These are phyloP conservation scores for Pleurotus giganteus DNA, from an alignment of 768 basidiomycete genomes.

Conservation along the genomic window DNA sequence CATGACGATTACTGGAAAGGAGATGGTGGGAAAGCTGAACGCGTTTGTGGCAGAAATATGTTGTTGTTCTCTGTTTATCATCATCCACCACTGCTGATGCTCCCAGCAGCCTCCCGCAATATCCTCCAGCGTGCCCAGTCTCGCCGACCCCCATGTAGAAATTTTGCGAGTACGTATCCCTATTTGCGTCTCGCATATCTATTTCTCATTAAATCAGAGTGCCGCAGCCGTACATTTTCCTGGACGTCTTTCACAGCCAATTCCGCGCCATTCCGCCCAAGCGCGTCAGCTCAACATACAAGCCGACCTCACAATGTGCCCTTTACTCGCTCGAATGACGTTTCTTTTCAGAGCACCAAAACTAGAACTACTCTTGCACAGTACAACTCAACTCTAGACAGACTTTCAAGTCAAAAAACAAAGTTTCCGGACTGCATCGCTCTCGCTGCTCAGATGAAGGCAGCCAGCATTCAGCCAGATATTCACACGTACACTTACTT, in stretches of 20 bases:
- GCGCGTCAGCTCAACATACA: neutral
- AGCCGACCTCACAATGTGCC: constrained; percentile 18
- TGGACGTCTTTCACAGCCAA: neutral
- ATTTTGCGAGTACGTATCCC: neutral
- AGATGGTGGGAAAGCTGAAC: constrained; percentile 14
- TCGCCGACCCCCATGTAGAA: neutral
- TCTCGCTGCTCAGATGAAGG: constrained; percentile 58
- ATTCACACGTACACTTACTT: constrained; percentile 55
- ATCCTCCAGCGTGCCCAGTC: constrained; percentile 14
- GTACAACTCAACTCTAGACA: constrained; percentile 28
- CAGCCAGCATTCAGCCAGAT: constrained; percentile 49
- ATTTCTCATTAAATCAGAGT: neutral
- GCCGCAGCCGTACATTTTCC: neutral
- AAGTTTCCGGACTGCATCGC: constrained; percentile 40
- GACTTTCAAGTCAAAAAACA: constrained; percentile 25
- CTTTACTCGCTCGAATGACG: constrained; percentile 25
- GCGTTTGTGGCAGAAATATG: constrained; percentile 20
- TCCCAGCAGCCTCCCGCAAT: constrained; percentile 20
- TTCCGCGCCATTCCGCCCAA: neutral
- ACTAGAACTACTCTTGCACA: constrained; percentile 20
- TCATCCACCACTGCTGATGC: constrained; percentile 16
- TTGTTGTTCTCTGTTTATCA: constrained; percentile 12
- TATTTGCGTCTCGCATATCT: neutral
- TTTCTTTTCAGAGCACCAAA: constrained; percentile 21
- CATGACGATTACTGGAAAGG: constrained; percentile 22